These are phyloP conservation scores for Takashimella koratensis DNA, from an alignment of 1,284 basidiomycete genomes.

Conservation along the genomic window DNA sequence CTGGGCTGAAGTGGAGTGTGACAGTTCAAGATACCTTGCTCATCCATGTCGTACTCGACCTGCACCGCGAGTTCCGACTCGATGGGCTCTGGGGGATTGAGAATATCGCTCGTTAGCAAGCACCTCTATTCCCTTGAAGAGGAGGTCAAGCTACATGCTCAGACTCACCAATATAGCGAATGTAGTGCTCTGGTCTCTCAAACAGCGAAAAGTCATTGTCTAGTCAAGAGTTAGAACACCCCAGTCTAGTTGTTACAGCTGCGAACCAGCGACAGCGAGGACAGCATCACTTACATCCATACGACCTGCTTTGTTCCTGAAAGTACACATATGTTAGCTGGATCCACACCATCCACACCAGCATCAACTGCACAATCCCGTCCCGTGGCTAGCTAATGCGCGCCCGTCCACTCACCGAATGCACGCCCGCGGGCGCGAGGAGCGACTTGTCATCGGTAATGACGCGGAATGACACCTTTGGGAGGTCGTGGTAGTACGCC, in stretches of 20 bases:
- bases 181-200: slow-evolving; percentile 75
- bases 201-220: slow-evolving; percentile 78
- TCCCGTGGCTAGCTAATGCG: background rate
- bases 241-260: background rate
- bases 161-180: slow-evolving; percentile 75
- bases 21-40: slow-evolving; percentile 69
- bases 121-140: background rate
- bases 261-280: no score
- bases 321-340: slow-evolving; percentile 10
- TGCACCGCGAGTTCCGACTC: slow-evolving; percentile 87
- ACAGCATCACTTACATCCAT: slow-evolving; percentile 48
- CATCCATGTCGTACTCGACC: slow-evolving; percentile 99
- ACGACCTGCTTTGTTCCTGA: slow-evolving; percentile 40
- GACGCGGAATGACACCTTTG: slow-evolving; percentile 44
- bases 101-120: slow-evolving; percentile 5
- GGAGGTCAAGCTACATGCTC: background rate
- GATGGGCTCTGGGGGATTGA: slow-evolving; percentile 77
- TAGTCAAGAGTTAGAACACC: slow-evolving; percentile 35
- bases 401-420: slow-evolving; percentile 28
- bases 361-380: background rate
- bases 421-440: slow-evolving; percentile 34
- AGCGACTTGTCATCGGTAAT: slow-evolving; percentile 39
- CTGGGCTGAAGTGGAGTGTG: background rate
- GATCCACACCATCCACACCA: background rate
- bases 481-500: slow-evolving; percentile 35